Evolutionary conservation across 345 rosid genomes (phyloP).

Genomic region (Eucalyptus pauciflora): DNA sequence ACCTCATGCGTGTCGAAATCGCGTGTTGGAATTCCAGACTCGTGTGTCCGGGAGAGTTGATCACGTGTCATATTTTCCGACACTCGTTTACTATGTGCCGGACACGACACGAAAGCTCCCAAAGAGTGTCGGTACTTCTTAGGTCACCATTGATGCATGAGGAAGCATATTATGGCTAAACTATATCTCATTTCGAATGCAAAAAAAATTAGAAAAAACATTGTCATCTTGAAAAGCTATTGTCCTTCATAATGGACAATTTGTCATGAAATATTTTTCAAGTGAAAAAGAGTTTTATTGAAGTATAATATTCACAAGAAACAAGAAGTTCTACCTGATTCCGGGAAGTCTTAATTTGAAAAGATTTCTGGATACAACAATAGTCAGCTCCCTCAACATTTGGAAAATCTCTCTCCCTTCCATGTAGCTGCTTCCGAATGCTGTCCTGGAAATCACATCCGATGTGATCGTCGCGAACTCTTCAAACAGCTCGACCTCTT

Average conservation of each 20-base stretch:
- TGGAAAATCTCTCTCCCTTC: conserved; percentile 28
- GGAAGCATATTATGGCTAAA: not conserved
- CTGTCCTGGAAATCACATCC: conserved; percentile 32
- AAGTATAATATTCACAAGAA: not conserved
- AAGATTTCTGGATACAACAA: not conserved
- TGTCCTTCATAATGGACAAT: not conserved
- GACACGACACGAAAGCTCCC: rapidly evolving
- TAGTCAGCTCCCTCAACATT: not conserved
- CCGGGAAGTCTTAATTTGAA: conserved; percentile 6
- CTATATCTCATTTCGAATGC: not conserved
- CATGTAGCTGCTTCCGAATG: conserved; percentile 33
- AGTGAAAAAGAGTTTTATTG: not conserved
- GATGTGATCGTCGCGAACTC: conserved; percentile 26
- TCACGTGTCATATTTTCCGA: rapidly evolving
- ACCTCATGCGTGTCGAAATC: no score
- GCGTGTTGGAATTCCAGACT: rapidly evolving
- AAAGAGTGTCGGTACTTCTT: rapidly evolving
- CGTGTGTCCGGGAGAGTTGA: rapidly evolving
- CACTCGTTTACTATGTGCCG: rapidly evolving
- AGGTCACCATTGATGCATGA: not conserved
- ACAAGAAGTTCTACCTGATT: not conserved
- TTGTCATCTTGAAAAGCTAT: not conserved
- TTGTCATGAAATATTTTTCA: not conserved
- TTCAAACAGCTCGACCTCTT: conserved; percentile 19
- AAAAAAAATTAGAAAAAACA: not conserved